Evolutionary conservation across 192 early-diverging fungal genomes (phyloP).

Genomic region (Entomortierella parvispora): DNA sequence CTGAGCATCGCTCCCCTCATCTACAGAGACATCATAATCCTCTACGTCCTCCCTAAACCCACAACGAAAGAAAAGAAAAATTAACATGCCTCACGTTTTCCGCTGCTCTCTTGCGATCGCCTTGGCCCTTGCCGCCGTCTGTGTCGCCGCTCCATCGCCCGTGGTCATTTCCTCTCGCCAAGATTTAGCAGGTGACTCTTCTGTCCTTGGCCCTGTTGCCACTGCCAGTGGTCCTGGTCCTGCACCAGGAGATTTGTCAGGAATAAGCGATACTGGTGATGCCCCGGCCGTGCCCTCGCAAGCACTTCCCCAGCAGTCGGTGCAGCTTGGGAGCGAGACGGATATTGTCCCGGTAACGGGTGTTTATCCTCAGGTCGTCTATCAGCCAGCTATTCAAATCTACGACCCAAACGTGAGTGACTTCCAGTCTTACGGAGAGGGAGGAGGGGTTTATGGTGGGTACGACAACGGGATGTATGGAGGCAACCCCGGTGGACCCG

Average conservation of each 20-base stretch:
- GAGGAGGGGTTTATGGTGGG: not conserved
- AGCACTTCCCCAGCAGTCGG: constrained; percentile 4
- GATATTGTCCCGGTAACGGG: constrained; percentile 17
- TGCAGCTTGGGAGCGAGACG: constrained; percentile 19
- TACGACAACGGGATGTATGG: no score
- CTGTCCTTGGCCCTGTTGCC: not conserved
- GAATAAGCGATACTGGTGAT: no score
- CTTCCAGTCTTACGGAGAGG: not conserved
- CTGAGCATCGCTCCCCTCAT: not conserved
- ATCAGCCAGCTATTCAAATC: constrained; percentile 24
- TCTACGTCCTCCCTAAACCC: no score
- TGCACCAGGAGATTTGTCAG: no score
- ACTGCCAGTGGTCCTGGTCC: not conserved
- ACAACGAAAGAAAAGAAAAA: no score
- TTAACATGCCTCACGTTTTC: constrained; percentile 13
- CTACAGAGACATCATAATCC: no score
- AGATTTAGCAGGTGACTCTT: not conserved
- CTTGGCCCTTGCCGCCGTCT: not conserved
- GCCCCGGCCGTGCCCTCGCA: not conserved
- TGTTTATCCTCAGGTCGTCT: constrained; percentile 23
- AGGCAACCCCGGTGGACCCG: not conserved
- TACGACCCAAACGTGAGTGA: constrained; percentile 16
- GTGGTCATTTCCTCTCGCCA: not conserved
- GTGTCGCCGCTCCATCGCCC: not conserved
- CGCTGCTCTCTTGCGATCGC: not conserved